A percentile compares a stretch with the other conserved stretches of the same genome.
These are phyloP conservation scores for Rhizophora mangle DNA, from an alignment of 345 rosid genomes.

Conservation along the genomic window DNA sequence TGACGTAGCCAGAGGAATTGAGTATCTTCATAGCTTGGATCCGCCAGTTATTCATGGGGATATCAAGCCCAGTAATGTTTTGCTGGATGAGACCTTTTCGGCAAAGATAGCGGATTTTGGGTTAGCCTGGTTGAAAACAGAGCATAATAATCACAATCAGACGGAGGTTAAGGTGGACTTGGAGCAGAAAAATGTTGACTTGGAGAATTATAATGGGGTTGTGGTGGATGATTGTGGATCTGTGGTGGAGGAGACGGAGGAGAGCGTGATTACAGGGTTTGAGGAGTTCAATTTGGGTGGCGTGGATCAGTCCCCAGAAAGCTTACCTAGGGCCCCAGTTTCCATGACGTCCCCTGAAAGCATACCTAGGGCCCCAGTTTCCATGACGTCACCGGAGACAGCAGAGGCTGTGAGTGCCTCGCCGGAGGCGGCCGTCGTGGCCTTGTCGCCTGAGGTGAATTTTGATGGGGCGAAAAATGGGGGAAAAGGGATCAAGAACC, in stretches of 20 bases:
- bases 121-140: conserved; percentile 67
- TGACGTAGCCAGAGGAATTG: conserved; percentile 71
- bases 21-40: conserved; percentile 60
- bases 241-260: conserved; percentile 51
- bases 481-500: conserved; percentile 22
- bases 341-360: conserved; percentile 49
- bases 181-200: conserved; percentile 27
- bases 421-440: conserved; percentile 25
- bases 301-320: conserved; percentile 67
- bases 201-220: conserved; percentile 33
- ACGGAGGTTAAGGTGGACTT: conserved; percentile 1
- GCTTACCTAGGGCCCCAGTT: conserved; percentile 28
- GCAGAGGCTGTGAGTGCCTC: conserved; percentile 26
- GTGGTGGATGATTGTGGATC: conserved; percentile 63
- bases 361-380: conserved; percentile 26
- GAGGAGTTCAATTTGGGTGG: conserved; percentile 60
- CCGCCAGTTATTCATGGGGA: conserved; percentile 90
- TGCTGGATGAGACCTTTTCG: conserved; percentile 61
- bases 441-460: conserved; percentile 34
- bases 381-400: conserved; percentile 45
- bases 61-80: conserved; percentile 76
- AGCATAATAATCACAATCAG: conserved; percentile 33
- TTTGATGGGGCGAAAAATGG: conserved; percentile 27
- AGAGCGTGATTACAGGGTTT: conserved; percentile 65
- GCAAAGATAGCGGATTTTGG: conserved; percentile 90